Conservation (phyloP, 139 green algal species). For the Chlamydomonas sphaeroides region DNA sequence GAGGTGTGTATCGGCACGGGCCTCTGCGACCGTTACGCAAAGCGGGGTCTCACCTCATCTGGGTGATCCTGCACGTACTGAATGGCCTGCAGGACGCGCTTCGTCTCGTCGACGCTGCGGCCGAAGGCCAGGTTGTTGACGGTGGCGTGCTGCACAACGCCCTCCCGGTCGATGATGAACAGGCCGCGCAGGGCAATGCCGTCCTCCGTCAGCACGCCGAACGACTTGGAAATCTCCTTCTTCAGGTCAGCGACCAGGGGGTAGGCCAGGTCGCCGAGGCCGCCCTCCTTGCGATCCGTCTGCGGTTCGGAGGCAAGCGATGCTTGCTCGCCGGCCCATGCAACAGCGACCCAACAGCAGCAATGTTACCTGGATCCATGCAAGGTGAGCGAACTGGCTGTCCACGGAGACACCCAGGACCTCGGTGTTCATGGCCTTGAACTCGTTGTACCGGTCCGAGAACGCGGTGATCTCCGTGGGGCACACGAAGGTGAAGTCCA, state of each 20-base stretch:
- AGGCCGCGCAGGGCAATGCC: slow-evolving; percentile 89
- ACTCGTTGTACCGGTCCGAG: slow-evolving; percentile 93
- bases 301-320: too few relatives aligned
- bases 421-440: slow-evolving; percentile 89
- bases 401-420: slow-evolving; percentile 89
- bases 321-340: too few relatives aligned
- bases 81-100: slow-evolving; percentile 89
- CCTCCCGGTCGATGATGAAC: slow-evolving; percentile 96
- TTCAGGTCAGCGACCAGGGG: slow-evolving; percentile 98
- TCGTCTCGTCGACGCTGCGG: slow-evolving; percentile 96
- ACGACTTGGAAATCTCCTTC: slow-evolving; percentile 86
- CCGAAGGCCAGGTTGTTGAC: slow-evolving; percentile 98
- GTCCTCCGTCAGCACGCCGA: slow-evolving; percentile 87
- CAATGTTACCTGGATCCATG: slow-evolving; percentile 97
- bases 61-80: slow-evolving; percentile 91
- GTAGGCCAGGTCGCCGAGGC: slow-evolving; percentile 96
- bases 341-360: too few relatives aligned
- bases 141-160: slow-evolving; percentile 91
- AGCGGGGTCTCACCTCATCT: too few relatives aligned
- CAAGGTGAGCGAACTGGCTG: slow-evolving; percentile 97
- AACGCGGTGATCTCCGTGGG: slow-evolving; percentile 99
- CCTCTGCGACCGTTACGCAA: too few relatives aligned
- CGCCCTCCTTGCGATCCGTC: slow-evolving; percentile 63
- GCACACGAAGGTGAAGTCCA: slow-evolving; percentile 93
- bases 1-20: too few relatives aligned